Evolutionary conservation across 768 basidiomycete species (phyloP).

Genomic region (Tricholomella constricta): DNA sequence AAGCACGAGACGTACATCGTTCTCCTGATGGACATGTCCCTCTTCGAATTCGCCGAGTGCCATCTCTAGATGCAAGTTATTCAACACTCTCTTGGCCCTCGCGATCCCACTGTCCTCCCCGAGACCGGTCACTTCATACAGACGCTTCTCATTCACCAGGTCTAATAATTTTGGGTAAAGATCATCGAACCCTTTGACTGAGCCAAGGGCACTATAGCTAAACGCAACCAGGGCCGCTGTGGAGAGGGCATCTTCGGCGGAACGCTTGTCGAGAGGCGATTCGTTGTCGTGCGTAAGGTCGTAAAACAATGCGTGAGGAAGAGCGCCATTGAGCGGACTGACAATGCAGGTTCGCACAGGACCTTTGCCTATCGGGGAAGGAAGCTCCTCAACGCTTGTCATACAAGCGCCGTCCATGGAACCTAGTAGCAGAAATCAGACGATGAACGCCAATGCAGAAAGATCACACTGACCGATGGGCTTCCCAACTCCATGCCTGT

Average conservation of each 20-base stretch:
- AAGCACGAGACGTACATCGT: constrained; percentile 63
- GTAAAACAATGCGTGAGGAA: constrained; percentile 91
- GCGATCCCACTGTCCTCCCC: constrained; percentile 59
- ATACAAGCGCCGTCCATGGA: constrained; percentile 94
- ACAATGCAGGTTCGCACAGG: constrained; percentile 73
- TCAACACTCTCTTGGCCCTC: constrained; percentile 70
- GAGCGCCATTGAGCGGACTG: constrained; percentile 79
- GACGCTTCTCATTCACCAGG: constrained; percentile 80
- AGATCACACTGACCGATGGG: constrained; percentile 68
- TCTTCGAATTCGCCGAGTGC: constrained; percentile 83
- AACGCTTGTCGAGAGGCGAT: constrained; percentile 84
- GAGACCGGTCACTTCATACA: constrained; percentile 70
- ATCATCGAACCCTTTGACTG: constrained; percentile 97
- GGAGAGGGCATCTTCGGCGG: constrained; percentile 93
- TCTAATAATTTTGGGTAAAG: constrained; percentile 93
- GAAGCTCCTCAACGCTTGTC: constrained; percentile 72
- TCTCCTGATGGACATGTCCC: constrained; percentile 96
- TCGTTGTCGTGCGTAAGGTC: constrained; percentile 99
- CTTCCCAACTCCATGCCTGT: constrained; percentile 89
- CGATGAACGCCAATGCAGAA: background rate
- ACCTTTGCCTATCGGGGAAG: constrained; percentile 83
- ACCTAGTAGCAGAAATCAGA: constrained; percentile 42
- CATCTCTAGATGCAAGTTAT: constrained; percentile 91
- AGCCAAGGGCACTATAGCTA: constrained; percentile 84
- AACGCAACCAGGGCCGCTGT: constrained; percentile 94